Base-by-base conservation (phyloP, 805 yeast genomes). In the Wickerhamiella brachini region DNA sequence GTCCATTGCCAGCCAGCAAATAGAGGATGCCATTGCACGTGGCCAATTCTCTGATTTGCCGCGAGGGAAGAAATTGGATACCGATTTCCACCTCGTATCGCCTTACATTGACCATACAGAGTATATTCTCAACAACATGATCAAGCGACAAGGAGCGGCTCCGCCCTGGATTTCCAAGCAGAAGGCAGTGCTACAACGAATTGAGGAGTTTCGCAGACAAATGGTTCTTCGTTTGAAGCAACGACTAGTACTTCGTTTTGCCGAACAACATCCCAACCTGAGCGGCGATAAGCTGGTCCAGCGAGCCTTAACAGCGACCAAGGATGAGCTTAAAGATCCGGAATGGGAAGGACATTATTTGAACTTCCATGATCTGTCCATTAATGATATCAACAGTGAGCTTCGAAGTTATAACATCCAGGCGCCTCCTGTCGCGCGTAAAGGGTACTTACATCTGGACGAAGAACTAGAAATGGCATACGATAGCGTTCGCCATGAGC, bases 151-250 rank as follows among this genome's bases (percentile, higher is more conserved):
- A 64, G 88, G 85, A 47, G 80, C 85, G 0, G 69, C 80, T 10
- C 95, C 95, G 0, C 95, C 95, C 0, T 88, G 96, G 96, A 81
- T 88, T 38, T 95, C 86, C 58, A 80, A 77, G 51, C 93, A 85
- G 63, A 71, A 76, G 18, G 72, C 77, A 1, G 77, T 82, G 3
- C 73, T 75, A 44, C 53, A 59, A 1, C 76, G 75, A 38, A 71
- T 83, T 8, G 61, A 58, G 2, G 59, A 59, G 0, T 78, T 85
- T 50, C 65, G 88, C 49, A 54, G 57, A 0, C 70, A 70, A 55
- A 51, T 50, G 56, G 22, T 56, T 60, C 44, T n/a, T 7, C 41
- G 55, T 12, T 48, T 59, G 10, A 59, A 60, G 29, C 72, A 68
- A 12, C 49, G 53, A 42, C 52, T 61, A 45, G 64, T 65, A 1